Base-by-base conservation (phyloP, 768 basidiomycete species). In the Psilocybe sp. region DNA sequence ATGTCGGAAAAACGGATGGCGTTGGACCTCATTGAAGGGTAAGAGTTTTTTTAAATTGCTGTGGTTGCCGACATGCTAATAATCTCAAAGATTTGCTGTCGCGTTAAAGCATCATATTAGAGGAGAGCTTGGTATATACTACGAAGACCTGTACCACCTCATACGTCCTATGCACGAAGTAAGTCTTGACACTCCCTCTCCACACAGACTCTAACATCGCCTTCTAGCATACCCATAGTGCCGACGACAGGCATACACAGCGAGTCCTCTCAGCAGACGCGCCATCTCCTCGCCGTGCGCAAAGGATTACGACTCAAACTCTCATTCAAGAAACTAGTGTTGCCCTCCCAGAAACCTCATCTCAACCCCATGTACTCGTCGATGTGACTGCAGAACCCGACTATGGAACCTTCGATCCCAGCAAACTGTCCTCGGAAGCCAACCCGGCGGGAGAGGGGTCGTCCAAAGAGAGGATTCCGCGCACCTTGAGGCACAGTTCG, bases 1-100 rank as follows among this genome's bases (percentile, higher is more conserved):
- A 84, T 85, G 81, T 68, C 68, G 1, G 85, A 86, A 64, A 87
- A 87, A 58, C 64, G 71, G 18, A 68, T 79, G 63, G 82, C 82
- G 2, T 60, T 86, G 35, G 80, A 84, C 52, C 64, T 85, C 9
- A 61, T 84, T 32, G 76, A 82, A 60, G 84, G 72, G 81, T 81
- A 47, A 20, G 77, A 28, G 23, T 7, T 7, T 62, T 35, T 19
- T 20, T 48, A 16, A 33, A 12, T 15, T 15, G 15, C 9, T 44
- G 14, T 37, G n/a, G 9, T 15, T 6, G 6, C 12, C n/a, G 14
- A 11, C n/a, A 19, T 5, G n/a, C 31, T 23, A 16, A 35, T 16
- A 1, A 10, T 37, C 4, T 18, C 14, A 8, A 6, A 82, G 82
- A 3, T 85, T 80, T 52, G 66, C 75, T 4, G 70, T 84, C 12